Evolutionary conservation across 2,329 filamentous ascomycete genomes (phyloP), one percentile per base, ranked within the genome.

Genomic region (Colletotrichum musicola): DNA sequence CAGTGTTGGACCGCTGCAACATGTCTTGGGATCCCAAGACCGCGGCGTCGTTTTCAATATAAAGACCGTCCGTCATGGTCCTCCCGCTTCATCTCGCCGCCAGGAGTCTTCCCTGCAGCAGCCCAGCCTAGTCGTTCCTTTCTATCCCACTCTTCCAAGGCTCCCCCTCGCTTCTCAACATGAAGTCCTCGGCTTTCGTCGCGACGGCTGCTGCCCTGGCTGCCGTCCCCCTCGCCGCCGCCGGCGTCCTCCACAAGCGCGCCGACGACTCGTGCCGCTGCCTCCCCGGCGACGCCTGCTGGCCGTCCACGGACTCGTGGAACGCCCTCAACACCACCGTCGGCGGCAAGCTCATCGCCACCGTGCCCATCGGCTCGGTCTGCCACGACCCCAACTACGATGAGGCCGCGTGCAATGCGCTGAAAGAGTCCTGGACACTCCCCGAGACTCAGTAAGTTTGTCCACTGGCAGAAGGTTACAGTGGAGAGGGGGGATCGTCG

Each of bases 311-410:
- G 0, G 53, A 72, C 1, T 75, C 77, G 5, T 91, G 88, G 88
- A 71, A 77, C 6, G 62, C 73, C 0, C 82, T 91, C 59, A 89
- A 90, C 72, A 62, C 74, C 14, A 83, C 87, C 1, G 77, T 90
- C 2, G 77, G 79, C 22, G 87, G 86, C 1, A 79, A 77, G 4
- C 77, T 90, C 30, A 78, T 90, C 49, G 80, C 82, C 12, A 88
- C 85, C 0, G 76, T 84, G 2, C 88, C 89, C 0, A 73, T 89
- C 3, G 88, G 81, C 0, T 75, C 82, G 2, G 78, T 83, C 0
- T 90, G 88, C 73, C 88, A 90, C 71, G 77, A 81, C 38, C 79
- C 77, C 6, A 72, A 72, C 18, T 88, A 85, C 72, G 76, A 88
- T 73, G 80, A 78, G 7, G 74, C 73, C 4, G 77, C 73, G 27